A percentile compares a stretch with the other conserved stretches of the same genome.
These are phyloP conservation scores for Lasiosphaeria ovina DNA, from an alignment of 495 filamentous ascomycete species.

Conservation along the genomic window DNA sequence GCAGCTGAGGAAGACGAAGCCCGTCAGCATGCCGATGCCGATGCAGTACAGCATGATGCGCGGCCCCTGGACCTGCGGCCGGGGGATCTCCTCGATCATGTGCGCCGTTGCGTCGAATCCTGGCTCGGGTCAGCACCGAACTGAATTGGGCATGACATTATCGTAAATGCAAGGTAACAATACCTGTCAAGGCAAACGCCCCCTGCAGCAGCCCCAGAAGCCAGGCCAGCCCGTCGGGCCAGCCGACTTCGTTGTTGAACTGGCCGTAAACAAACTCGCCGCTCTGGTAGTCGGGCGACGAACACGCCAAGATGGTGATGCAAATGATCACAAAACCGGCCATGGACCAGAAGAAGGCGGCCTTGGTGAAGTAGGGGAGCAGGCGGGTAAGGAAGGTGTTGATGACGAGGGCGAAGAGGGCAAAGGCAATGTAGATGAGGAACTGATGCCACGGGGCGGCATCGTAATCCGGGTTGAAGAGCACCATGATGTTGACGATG, in stretches of 20 bases:
- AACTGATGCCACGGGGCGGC: conserved; percentile 70
- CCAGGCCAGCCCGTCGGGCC: conserved; percentile 57
- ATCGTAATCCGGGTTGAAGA: conserved; percentile 42
- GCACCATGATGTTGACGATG: conserved; percentile 25
- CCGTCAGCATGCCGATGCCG: conserved; percentile 64
- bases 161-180: too few species aligned
- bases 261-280: conserved; percentile 53
- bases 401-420: conserved; percentile 59
- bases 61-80: conserved; percentile 62
- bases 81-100: conserved; percentile 68
- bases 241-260: conserved; percentile 50
- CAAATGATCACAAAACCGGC: conserved; percentile 66
- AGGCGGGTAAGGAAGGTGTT: conserved; percentile 64
- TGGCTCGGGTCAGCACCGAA: too few species aligned
- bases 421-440: conserved; percentile 67
- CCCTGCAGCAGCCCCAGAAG: conserved; percentile 53
- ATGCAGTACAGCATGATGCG: conserved; percentile 74
- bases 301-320: conserved; percentile 62
- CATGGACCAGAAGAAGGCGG: conserved; percentile 64
- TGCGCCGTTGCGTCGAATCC: conserved; percentile 55
- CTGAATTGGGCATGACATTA: too few species aligned
- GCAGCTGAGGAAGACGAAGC: conserved; percentile 39
- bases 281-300: conserved; percentile 59
- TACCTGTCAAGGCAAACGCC: conserved; percentile 46
- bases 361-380: conserved; percentile 64